These are phyloP conservation scores for Periconia sp. DNA, from an alignment of 2,329 filamentous ascomycete species.

Conservation along the genomic window DNA sequence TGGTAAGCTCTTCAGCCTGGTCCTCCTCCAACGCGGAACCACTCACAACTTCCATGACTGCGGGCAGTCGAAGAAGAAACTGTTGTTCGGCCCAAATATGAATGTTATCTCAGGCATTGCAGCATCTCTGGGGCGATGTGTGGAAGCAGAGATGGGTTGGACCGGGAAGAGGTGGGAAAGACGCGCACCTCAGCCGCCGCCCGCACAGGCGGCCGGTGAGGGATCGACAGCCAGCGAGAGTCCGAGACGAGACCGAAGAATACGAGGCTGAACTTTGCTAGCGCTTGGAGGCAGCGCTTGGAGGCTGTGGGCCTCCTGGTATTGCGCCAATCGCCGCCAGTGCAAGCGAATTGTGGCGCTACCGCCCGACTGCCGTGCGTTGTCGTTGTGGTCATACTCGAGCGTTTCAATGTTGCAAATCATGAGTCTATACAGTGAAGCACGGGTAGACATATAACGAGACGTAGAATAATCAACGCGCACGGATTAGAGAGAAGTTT, in stretches of 20 bases:
- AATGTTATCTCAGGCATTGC: slow-evolving; percentile 43
- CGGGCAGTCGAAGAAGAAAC: slow-evolving; percentile 45
- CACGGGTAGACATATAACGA: too few species aligned
- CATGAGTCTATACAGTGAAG: too few species aligned
- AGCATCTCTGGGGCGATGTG: slow-evolving; percentile 12
- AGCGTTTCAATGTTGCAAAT: too few species aligned
- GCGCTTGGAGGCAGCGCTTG: too few species aligned
- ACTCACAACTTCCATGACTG: slow-evolving; percentile 45
- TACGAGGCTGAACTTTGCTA: too few species aligned
- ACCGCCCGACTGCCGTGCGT: too few species aligned
- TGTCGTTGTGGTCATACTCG: too few species aligned
- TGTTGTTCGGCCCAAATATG: slow-evolving; percentile 43
- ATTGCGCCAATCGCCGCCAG: too few species aligned
- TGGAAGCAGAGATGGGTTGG: slow-evolving; percentile 1
- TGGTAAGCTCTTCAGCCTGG: slow-evolving; percentile 21
- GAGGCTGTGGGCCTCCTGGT: too few species aligned
- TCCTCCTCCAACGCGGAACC: background rate
- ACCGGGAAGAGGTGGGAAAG: slow-evolving; percentile 3
- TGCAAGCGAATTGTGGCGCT: too few species aligned
- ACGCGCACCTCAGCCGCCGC: slow-evolving; percentile 1
- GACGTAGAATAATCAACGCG: too few species aligned
- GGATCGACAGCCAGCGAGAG: background rate
- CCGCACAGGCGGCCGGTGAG: background rate
- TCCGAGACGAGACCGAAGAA: background rate
- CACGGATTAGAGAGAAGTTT: too few species aligned